phyloP scores from a whole-genome alignment of 805 yeast species.

The Wickerhamomyces sydowiorum region DNA sequence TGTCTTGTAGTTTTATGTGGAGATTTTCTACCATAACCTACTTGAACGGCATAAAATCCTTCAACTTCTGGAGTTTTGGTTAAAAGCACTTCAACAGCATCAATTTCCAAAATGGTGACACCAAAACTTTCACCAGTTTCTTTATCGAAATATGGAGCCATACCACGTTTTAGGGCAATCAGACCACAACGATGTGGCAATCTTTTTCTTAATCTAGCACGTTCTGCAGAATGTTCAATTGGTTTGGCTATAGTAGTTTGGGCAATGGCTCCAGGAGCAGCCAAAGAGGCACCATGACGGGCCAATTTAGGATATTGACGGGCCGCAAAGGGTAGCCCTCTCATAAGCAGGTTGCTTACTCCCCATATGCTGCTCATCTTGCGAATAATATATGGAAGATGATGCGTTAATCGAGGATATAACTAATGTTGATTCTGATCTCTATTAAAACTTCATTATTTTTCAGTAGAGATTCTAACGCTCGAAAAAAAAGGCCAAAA shows the following conservation, averaged over 20 bases:
- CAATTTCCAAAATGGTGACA: constrained; percentile 83
- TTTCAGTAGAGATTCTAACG: background rate
- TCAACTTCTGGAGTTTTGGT: constrained; percentile 64
- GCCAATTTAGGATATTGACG: constrained; percentile 21
- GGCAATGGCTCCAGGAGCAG: constrained; percentile 29
- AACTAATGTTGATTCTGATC: background rate
- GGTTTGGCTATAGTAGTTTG: constrained; percentile 33
- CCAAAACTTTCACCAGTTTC: constrained; percentile 63
- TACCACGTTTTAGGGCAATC: constrained; percentile 80
- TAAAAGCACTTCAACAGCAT: constrained; percentile 79
- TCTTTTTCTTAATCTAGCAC: constrained; percentile 65
- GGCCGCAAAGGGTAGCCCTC: constrained; percentile 5
- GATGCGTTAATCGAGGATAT: no score
- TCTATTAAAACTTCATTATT: background rate
- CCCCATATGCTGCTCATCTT: background rate
- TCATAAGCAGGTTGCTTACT: background rate
- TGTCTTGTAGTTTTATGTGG: constrained; percentile 57
- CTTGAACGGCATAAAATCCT: constrained; percentile 81
- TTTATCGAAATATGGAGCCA: constrained; percentile 77
- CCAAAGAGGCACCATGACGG: constrained; percentile 29
- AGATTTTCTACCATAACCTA: constrained; percentile 75
- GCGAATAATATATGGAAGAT: background rate
- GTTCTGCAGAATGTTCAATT: constrained; percentile 61
- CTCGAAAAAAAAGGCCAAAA: background rate
- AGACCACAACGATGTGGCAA: constrained; percentile 78